Evolutionary conservation across 208 protist genomes (phyloP).

Genomic region (Trypanosoma scelopori): DNA sequence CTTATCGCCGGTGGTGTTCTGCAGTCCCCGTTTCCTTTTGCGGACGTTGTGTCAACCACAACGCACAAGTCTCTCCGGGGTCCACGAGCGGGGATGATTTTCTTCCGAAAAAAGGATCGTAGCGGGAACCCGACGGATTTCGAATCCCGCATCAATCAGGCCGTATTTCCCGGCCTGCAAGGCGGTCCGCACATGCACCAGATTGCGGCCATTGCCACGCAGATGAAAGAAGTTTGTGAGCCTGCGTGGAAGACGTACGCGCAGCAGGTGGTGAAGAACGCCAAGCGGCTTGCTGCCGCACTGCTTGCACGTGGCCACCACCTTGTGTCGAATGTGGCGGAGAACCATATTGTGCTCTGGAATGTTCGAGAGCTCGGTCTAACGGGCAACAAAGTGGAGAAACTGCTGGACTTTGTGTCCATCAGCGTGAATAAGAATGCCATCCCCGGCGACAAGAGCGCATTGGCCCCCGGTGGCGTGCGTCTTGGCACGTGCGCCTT

Average conservation of each 20-base stretch:
- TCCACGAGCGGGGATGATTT: conserved; percentile 98
- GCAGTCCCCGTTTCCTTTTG: conserved; percentile 94
- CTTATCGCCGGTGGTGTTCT: conserved; percentile 89
- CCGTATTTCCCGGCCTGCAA: conserved; percentile 98
- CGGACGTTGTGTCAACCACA: conserved; percentile 99
- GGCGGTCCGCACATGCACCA: conserved; percentile 98
- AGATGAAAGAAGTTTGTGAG: conserved; percentile 93
- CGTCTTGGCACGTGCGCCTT: conserved; percentile 95
- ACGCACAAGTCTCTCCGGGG: conserved; percentile 99
- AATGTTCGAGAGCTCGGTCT: conserved; percentile 94
- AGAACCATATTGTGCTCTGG: conserved; percentile 98
- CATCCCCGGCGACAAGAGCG: conserved; percentile 94
- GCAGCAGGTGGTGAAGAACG: conserved; percentile 92
- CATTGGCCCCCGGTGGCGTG: conserved; percentile 93
- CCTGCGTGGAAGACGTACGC: conserved; percentile 95
- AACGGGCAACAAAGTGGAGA: conserved; percentile 97
- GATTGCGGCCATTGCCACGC: conserved; percentile 96
- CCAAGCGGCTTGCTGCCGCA: conserved; percentile 68
- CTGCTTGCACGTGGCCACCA: conserved; percentile 88
- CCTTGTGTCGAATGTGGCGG: conserved; percentile 95
- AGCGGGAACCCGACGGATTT: conserved; percentile 82
- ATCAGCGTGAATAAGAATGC: conserved; percentile 98
- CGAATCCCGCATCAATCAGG: conserved; percentile 94
- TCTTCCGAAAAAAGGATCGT: conserved; percentile 93
- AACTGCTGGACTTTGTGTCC: conserved; percentile 86